Evolutionary conservation across 2,329 filamentous ascomycete species (phyloP).

Genomic region (Aureobasidium melanogenum): DNA sequence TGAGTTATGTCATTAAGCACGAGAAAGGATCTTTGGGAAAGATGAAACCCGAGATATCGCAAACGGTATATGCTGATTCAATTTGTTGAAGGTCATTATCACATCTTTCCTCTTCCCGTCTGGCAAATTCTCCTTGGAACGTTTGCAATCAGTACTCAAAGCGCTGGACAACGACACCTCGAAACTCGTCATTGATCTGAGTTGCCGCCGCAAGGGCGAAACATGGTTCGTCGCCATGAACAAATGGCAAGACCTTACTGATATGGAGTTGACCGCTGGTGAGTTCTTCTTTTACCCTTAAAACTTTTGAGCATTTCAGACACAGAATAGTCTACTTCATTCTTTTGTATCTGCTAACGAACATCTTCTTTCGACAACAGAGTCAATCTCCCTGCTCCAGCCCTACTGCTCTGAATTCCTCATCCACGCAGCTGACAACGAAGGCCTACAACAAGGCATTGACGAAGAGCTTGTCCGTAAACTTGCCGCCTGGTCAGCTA

Average conservation of each 20-base stretch:
- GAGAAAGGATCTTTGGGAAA: not conserved
- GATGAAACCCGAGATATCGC: not conserved
- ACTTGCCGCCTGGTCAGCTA: constrained; percentile 76
- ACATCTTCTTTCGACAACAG: constrained; percentile 36
- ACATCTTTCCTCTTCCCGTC: constrained; percentile 90
- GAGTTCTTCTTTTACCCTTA: constrained; percentile 12
- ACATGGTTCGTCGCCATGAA: constrained; percentile 98
- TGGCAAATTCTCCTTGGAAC: constrained; percentile 68
- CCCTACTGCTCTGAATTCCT: constrained; percentile 95
- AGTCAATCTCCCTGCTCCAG: constrained; percentile 70
- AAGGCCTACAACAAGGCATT: constrained; percentile 84
- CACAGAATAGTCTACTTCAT: not conserved
- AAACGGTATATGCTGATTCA: not conserved
- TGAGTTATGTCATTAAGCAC: not conserved
- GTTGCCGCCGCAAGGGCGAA: constrained; percentile 67
- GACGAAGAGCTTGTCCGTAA: constrained; percentile 73
- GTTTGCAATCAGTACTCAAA: constrained; percentile 64
- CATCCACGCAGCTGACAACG: constrained; percentile 93
- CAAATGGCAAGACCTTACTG: constrained; percentile 96
- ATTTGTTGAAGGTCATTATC: constrained; percentile 67
- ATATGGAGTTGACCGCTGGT: constrained; percentile 90
- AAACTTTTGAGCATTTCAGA: not conserved
- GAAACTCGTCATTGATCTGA: constrained; percentile 90
- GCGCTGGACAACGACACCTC: constrained; percentile 64
- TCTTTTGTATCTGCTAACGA: not conserved